Conservation (phyloP, 2,329 filamentous ascomycete species). For the Rhytidhysteron rufulum region DNA sequence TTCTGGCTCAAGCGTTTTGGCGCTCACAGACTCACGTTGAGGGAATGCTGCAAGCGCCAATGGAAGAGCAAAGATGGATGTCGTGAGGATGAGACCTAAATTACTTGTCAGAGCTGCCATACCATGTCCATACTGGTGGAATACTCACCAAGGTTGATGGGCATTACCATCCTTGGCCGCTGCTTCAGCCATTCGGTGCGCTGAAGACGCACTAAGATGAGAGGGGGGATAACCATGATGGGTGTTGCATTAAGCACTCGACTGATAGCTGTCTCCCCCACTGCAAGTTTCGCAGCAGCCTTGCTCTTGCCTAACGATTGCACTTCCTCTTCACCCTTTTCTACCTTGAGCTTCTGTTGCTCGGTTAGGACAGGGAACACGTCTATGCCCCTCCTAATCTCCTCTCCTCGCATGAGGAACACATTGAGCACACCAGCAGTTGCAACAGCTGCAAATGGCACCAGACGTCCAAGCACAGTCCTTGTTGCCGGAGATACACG, state of each 20-base stretch:
- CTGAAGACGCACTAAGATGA: slow-evolving; percentile 82
- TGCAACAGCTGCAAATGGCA: slow-evolving; percentile 93
- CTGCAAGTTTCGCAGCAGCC: slow-evolving; percentile 82
- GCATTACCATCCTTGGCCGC: slow-evolving; percentile 71
- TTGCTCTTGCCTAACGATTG: slow-evolving; percentile 78
- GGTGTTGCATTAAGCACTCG: slow-evolving; percentile 91
- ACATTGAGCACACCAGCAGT: slow-evolving; percentile 90
- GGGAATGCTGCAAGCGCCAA: slow-evolving; percentile 90
- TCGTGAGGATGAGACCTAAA: slow-evolving; percentile 69
- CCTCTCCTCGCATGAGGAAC: slow-evolving; percentile 94
- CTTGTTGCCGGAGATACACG: slow-evolving; percentile 70
- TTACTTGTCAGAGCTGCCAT: too few species aligned
- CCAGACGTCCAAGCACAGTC: slow-evolving; percentile 75
- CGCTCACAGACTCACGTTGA: slow-evolving; percentile 78
- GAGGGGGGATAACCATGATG: slow-evolving; percentile 92
- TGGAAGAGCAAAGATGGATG: slow-evolving; percentile 83
- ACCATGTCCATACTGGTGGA: slow-evolving; percentile 61
- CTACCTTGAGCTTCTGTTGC: slow-evolving; percentile 61
- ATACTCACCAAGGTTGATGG: slow-evolving; percentile 69
- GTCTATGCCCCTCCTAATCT: slow-evolving; percentile 90
- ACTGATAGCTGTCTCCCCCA: slow-evolving; percentile 87
- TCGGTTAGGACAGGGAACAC: slow-evolving; percentile 78
- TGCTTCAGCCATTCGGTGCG: slow-evolving; percentile 75
- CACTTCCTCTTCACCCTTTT: slow-evolving; percentile 58
- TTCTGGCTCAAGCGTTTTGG: slow-evolving; percentile 73